These are phyloP conservation scores for Fomitopsis serialis DNA, from an alignment of 768 basidiomycete genomes.

Conservation along the genomic window DNA sequence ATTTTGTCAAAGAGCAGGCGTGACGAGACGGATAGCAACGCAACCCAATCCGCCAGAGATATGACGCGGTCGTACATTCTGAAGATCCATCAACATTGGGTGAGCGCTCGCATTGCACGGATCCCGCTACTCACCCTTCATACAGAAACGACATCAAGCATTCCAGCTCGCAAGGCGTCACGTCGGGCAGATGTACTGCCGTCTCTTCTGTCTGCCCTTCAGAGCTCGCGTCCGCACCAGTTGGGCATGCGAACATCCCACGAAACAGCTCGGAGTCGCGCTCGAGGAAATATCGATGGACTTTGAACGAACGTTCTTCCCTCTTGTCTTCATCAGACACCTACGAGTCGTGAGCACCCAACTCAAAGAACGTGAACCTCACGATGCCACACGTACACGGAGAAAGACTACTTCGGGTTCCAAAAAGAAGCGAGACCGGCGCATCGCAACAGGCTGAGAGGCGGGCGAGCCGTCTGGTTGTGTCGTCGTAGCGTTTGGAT, in stretches of 20 bases:
- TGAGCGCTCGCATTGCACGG: background rate
- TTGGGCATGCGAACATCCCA: slow-evolving; percentile 30
- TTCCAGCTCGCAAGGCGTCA: slow-evolving; percentile 31
- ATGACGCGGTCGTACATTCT: slow-evolving; percentile 13
- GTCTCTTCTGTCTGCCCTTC: slow-evolving; percentile 29
- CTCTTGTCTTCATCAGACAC: background rate
- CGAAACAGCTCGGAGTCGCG: slow-evolving; percentile 34
- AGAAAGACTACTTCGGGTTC: background rate
- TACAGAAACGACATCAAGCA: slow-evolving; percentile 35
- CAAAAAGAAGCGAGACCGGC: background rate
- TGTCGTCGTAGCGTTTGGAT: no score
- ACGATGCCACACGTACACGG: background rate
- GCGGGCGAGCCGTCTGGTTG: background rate
- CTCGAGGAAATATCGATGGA: slow-evolving; percentile 35
- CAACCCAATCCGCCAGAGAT: slow-evolving; percentile 26
- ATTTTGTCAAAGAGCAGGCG: slow-evolving; percentile 32
- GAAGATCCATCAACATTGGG: background rate
- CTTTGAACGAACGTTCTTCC: slow-evolving; percentile 30
- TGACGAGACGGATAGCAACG: slow-evolving; percentile 35
- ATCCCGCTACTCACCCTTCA: slow-evolving; percentile 24
- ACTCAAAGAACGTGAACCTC: no score
- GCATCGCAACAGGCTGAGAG: background rate
- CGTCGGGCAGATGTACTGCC: slow-evolving; percentile 29
- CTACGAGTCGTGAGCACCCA: background rate
- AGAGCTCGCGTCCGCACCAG: slow-evolving; percentile 7